Percentiles rank a stretch among this genome's conserved stretches.
These are phyloP conservation scores for Cladorrhinum sp. DNA, from an alignment of 2,329 filamentous ascomycete genomes.

Conservation along the genomic window DNA sequence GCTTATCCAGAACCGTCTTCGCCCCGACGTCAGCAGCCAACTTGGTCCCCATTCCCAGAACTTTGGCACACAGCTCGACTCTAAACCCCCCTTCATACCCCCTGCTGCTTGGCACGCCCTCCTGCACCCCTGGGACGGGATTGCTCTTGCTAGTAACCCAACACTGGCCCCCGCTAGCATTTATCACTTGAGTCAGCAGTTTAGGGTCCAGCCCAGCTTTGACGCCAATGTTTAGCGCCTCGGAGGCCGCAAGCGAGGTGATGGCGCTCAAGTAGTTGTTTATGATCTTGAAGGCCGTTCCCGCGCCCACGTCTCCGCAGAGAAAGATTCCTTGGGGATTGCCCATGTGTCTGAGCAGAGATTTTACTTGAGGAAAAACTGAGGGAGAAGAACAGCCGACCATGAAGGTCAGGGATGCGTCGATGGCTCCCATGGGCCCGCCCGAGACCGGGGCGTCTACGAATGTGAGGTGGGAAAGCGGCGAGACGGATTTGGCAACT, in stretches of 20 bases:
- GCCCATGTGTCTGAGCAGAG: conserved; percentile 59
- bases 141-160: conserved; percentile 35
- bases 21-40: conserved; percentile 31
- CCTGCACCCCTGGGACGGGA: conserved; percentile 33
- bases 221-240: conserved; percentile 39
- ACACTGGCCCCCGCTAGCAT: conserved; percentile 59
- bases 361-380: conserved; percentile 52
- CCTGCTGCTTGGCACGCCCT: conserved; percentile 30
- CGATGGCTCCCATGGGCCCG: conserved; percentile 35
- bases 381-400: conserved; percentile 35
- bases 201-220: conserved; percentile 37
- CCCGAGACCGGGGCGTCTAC: conserved; percentile 39
- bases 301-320: conserved; percentile 59
- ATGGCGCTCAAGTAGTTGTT: conserved; percentile 73
- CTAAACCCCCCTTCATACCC: conserved; percentile 34
- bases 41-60: conserved; percentile 30
- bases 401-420: conserved; percentile 38
- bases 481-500: conserved; percentile 48
- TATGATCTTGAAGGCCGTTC: conserved; percentile 67
- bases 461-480: conserved; percentile 29
- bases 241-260: conserved; percentile 53
- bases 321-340: conserved; percentile 50
- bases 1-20: conserved; percentile 29
- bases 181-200: conserved; percentile 64
- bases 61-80: conserved; percentile 33